Evolutionary conservation across 805 yeast species (phyloP).

Genomic region (Wickerhamomyces sydowiorum): DNA sequence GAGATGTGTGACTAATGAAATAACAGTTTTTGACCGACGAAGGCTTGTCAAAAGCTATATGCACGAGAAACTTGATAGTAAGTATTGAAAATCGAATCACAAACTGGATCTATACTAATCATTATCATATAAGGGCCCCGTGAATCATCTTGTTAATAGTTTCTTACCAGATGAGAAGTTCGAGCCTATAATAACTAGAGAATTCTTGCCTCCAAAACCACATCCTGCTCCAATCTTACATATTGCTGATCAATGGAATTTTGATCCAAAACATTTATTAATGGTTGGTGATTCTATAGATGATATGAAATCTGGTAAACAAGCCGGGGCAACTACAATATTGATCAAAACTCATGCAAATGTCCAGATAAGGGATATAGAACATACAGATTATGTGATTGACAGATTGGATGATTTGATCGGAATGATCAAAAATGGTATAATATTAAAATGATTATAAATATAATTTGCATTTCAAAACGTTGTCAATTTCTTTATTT

Average conservation of each 20-base stretch:
- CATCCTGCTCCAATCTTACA: constrained; percentile 56
- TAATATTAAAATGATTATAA: constrained; percentile 10
- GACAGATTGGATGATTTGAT: constrained; percentile 32
- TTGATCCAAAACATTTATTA: constrained; percentile 39
- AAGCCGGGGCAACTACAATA: constrained; percentile 59
- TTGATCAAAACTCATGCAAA: constrained; percentile 50
- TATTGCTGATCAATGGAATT: constrained; percentile 44
- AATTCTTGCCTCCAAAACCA: constrained; percentile 65
- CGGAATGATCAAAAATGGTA: constrained; percentile 29
- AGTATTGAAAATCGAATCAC: neutral
- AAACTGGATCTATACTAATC: neutral
- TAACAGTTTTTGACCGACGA: constrained; percentile 19
- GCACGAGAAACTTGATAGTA: constrained; percentile 50
- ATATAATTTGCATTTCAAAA: neutral
- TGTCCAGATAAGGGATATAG: constrained; percentile 31
- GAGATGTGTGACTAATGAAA: neutral
- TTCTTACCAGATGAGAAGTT: constrained; percentile 37
- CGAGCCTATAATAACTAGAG: constrained; percentile 55
- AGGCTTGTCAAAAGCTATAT: constrained; percentile 44
- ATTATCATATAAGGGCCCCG: too few species aligned
- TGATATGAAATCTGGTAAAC: constrained; percentile 57
- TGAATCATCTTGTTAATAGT: constrained; percentile 39
- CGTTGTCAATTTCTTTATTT: neutral
- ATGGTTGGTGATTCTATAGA: constrained; percentile 77
- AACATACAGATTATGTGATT: constrained; percentile 20